Percentiles rank a stretch among this genome's conserved stretches.
Evolutionary conservation across 805 yeast species (phyloP).

Genomic region (Candida germanica): DNA sequence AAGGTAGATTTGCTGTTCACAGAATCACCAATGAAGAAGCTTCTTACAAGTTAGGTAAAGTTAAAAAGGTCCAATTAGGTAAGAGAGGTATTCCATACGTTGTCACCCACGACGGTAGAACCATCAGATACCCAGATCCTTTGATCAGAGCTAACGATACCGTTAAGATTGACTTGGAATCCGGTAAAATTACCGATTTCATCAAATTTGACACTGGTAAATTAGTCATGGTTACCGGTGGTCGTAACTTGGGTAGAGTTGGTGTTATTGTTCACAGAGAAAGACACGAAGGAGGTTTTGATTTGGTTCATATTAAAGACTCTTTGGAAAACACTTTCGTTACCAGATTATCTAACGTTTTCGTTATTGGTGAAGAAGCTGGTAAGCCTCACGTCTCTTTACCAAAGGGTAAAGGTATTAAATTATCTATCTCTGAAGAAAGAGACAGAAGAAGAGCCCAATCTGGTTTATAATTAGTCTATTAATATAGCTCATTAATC

Average conservation of each 20-base stretch:
- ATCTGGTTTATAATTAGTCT: slow-evolving; percentile 19
- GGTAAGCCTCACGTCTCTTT: slow-evolving; percentile 40
- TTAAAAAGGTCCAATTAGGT: slow-evolving; percentile 96
- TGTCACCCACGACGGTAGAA: slow-evolving; percentile 99
- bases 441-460: slow-evolving; percentile 46
- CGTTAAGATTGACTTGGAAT: slow-evolving; percentile 92
- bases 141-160: slow-evolving; percentile 95
- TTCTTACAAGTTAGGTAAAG: slow-evolving; percentile 96
- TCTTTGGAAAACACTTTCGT: slow-evolving; percentile 41
- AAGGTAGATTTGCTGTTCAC: slow-evolving; percentile 99
- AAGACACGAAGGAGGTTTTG: slow-evolving; percentile 44
- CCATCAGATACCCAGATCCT: slow-evolving; percentile 99
- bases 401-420: slow-evolving; percentile 46
- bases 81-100: slow-evolving; percentile 98
- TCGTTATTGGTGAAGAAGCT: slow-evolving; percentile 41
- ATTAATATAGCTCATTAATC: too few relatives aligned
- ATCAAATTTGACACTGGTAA: slow-evolving; percentile 40
- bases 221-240: slow-evolving; percentile 44
- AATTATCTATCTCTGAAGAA: slow-evolving; percentile 41
- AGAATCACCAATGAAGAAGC: slow-evolving; percentile 99
- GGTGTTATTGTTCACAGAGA: slow-evolving; percentile 43
- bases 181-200: slow-evolving; percentile 79
- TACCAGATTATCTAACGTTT: slow-evolving; percentile 41
- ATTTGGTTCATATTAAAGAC: slow-evolving; percentile 42
- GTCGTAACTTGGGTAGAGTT: slow-evolving; percentile 43